These are phyloP conservation scores for Cotoneaster glaucophyllus DNA, from an alignment of 306 rosid species.

Conservation along the genomic window DNA sequence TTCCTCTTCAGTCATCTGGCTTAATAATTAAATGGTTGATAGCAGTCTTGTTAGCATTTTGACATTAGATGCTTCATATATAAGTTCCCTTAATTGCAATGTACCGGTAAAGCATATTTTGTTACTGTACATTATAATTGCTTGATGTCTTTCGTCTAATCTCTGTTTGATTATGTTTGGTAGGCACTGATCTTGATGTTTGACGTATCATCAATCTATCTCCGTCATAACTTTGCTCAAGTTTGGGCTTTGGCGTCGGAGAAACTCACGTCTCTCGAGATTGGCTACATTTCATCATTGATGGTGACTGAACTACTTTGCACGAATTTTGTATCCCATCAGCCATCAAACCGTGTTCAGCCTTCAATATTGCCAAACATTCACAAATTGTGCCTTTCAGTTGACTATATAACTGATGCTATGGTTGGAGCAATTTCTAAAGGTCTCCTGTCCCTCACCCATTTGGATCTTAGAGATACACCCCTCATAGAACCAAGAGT, in stretches of 20 bases:
- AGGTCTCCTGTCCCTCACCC: conserved; percentile 57
- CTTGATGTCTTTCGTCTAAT: conserved; percentile 22
- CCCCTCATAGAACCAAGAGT: conserved; percentile 76
- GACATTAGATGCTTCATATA: neutral
- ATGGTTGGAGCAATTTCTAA: conserved; percentile 70
- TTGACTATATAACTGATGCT: conserved; percentile 80
- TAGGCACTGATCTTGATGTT: conserved; percentile 80
- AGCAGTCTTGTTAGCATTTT: neutral
- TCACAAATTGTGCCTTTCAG: conserved; percentile 75
- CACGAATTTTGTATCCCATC: conserved; percentile 54
- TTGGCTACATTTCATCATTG: conserved; percentile 77
- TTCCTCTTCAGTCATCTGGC: neutral
- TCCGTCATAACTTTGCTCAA: conserved; percentile 56
- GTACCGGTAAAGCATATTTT: neutral
- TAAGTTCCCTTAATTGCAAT: neutral
- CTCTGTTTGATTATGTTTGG: conserved; percentile 15
- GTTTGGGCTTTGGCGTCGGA: conserved; percentile 80
- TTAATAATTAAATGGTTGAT: neutral
- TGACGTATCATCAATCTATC: conserved; percentile 61
- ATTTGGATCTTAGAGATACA: conserved; percentile 90
- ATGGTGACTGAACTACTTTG: conserved; percentile 76
- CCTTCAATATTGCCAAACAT: conserved; percentile 61
- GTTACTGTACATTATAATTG: neutral
- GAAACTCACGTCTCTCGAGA: conserved; percentile 75
- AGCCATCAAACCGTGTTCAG: conserved; percentile 31